Evolutionary conservation across 1,284 basidiomycete species (phyloP).

Genomic region (Heliocybe sulcata): DNA sequence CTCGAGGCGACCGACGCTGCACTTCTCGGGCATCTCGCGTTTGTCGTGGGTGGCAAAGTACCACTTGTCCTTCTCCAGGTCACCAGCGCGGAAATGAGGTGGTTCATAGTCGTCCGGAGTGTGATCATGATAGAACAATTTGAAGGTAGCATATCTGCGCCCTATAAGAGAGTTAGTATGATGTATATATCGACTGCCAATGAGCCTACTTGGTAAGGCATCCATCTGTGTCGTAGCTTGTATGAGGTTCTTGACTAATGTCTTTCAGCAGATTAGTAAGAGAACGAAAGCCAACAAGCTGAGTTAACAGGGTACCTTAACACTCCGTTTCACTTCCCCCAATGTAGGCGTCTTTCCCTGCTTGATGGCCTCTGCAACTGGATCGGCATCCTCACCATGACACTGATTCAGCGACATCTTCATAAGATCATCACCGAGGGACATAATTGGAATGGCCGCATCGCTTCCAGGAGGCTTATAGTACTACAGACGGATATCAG

Average conservation of each 20-base stretch:
- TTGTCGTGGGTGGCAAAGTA: slow-evolving; percentile 68
- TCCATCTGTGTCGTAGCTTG: slow-evolving; percentile 74
- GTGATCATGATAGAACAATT: slow-evolving; percentile 69
- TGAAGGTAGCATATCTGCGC: slow-evolving; percentile 77
- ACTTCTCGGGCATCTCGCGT: slow-evolving; percentile 64
- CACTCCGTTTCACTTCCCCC: slow-evolving; percentile 15
- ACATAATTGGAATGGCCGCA: slow-evolving; percentile 14
- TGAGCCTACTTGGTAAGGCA: slow-evolving; percentile 54
- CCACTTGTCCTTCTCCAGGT: slow-evolving; percentile 62
- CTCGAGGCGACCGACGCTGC: slow-evolving; percentile 54
- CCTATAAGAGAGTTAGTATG: slow-evolving; percentile 30
- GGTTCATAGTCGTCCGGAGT: slow-evolving; percentile 76
- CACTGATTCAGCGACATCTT: slow-evolving; percentile 3
- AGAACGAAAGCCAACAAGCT: not conserved
- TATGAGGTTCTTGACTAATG: slow-evolving; percentile 66
- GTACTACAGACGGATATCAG: slow-evolving; percentile 10
- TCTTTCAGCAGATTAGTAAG: slow-evolving; percentile 25
- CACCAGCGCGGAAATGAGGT: slow-evolving; percentile 62
- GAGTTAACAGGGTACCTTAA: slow-evolving; percentile 9
- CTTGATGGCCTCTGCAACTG: slow-evolving; percentile 10
- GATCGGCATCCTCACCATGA: slow-evolving; percentile 5
- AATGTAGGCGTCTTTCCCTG: slow-evolving; percentile 16
- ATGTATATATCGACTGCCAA: slow-evolving; percentile 1
- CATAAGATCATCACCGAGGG: slow-evolving; percentile 11
- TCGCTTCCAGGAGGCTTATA: slow-evolving; percentile 12